Conservation (phyloP, 1,284 basidiomycete genomes). For the Ceratobasidium sp. region DNA sequence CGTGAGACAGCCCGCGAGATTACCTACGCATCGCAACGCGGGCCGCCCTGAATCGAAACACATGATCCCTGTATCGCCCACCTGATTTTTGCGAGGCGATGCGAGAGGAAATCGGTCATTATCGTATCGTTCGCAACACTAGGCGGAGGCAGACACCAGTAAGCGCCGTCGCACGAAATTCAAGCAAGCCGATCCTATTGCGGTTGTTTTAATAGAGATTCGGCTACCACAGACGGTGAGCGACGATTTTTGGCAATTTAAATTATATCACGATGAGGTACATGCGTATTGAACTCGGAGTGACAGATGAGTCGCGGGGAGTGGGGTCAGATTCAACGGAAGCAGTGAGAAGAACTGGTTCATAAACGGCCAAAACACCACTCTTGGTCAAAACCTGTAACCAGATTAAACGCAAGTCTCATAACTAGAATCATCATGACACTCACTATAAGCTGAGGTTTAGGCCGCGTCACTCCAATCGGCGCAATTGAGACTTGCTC, state of each 20-base stretch:
- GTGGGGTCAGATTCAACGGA: slow-evolving; percentile 58
- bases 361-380: slow-evolving; percentile 85
- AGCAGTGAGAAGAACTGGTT: slow-evolving; percentile 68
- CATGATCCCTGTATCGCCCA: too few relatives aligned
- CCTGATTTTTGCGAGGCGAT: too few relatives aligned
- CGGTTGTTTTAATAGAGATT: too few relatives aligned
- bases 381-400: slow-evolving; percentile 80
- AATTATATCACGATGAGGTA: slow-evolving; percentile 76
- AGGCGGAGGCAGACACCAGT: too few relatives aligned
- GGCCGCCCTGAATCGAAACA: too few relatives aligned
- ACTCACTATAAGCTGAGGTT: slow-evolving; percentile 82
- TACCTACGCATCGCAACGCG: too few relatives aligned
- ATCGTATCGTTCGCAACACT: too few relatives aligned
- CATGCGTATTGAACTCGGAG: slow-evolving; percentile 72
- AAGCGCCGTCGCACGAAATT: too few relatives aligned
- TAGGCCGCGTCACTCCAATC: slow-evolving; percentile 73
- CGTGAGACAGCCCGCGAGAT: too few relatives aligned
- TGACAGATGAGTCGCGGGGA: slow-evolving; percentile 56
- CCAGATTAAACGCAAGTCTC: slow-evolving; percentile 37
- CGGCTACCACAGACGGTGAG: too few relatives aligned
- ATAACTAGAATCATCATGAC: background rate
- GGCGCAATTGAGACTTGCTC: slow-evolving; percentile 78
- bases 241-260: slow-evolving; percentile 67
- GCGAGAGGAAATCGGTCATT: too few relatives aligned
- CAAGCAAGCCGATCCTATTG: too few relatives aligned